Base-by-base conservation (phyloP, 306 rosid species). In the Prunus kanzakura region DNA sequence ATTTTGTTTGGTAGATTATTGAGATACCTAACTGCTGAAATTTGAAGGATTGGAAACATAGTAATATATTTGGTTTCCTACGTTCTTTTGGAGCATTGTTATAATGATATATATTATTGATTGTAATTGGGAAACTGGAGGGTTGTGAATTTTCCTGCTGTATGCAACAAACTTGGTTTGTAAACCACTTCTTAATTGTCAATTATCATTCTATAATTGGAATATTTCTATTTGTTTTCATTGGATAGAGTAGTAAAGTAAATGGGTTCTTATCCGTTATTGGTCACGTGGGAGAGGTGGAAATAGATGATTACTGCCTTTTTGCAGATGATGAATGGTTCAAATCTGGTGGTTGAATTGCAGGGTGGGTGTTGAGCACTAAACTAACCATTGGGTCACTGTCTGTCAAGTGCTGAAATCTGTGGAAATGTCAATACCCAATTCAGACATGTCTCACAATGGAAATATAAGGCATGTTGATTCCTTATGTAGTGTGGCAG, bases 321-420 rank as follows among this genome's bases (percentile, higher is more conserved):
- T 56, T 46, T 25, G 22, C 51, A 43, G 27, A 15, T 15, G 43
- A 57, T 22, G 16, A 23, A 57, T 22, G 67, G 27, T 23, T 57
- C 11, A 15, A 20, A n/a, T 54, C 47, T 55, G 64, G 35, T 55
- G 20, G 54, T 72, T 72, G 76, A 52, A 49, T 16, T 79, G 88
- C 86, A 89, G 96, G 82, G 76, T 65, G 96, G 81, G 76, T 65
- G 71, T 79, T 80, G 73, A 78, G 69, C 82, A 76, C 72, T 58
- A 52, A 61, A 75, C 23, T 52, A 52, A 54, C 30, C 65, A 55
- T 76, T 72, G 79, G 71, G 35, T 60, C 16, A 22, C 0, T 23
- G 45, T 51, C 0, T 23, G 45, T 57, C 56, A 12, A 46, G 46
- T 43, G 32, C 67, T 49, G 64, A 74, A 72, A 54, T 74, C 78